phyloP scores from a whole-genome alignment of 2,329 filamentous ascomycete genomes.

The Aspergillus tanneri region DNA sequence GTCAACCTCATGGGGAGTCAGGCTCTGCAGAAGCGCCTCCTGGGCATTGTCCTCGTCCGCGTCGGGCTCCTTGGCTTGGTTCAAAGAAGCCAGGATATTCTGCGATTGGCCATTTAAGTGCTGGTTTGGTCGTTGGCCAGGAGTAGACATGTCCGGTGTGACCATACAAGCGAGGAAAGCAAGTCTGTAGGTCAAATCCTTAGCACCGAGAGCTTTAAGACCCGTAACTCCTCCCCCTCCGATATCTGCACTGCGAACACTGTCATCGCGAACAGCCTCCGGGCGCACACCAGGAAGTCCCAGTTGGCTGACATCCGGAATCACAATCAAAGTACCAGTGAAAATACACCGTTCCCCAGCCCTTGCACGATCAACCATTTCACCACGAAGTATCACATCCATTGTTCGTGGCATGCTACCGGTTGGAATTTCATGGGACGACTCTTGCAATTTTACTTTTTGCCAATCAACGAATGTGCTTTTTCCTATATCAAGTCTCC shows the following conservation, averaged over 20 bases:
- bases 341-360: conserved; percentile 98
- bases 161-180: conserved; percentile 98
- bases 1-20: conserved; percentile 83
- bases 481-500: conserved; percentile 93
- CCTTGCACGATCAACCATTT: conserved; percentile 96
- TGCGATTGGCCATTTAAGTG: conserved; percentile 69
- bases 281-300: conserved; percentile 82
- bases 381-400: conserved; percentile 92
- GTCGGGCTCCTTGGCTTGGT: conserved; percentile 68
- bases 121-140: conserved; percentile 70
- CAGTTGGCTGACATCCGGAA: conserved; percentile 94
- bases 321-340: conserved; percentile 91
- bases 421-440: conserved; percentile 95
- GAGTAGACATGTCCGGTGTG: conserved; percentile 78
- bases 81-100: conserved; percentile 82
- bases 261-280: conserved; percentile 80
- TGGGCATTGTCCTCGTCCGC: conserved; percentile 82
- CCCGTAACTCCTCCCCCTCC: conserved; percentile 84
- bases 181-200: conserved; percentile 90
- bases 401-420: conserved; percentile 98
- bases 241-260: conserved; percentile 72
- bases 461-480: conserved; percentile 99
- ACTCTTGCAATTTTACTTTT: conserved; percentile 96
- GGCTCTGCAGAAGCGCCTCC: conserved; percentile 78
- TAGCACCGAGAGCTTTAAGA: conserved; percentile 87